Percentiles rank a stretch among this genome's conserved stretches.
Evolutionary conservation across 495 filamentous ascomycete genomes (phyloP).

Genomic region (Penicillium psychrofluorescens): DNA sequence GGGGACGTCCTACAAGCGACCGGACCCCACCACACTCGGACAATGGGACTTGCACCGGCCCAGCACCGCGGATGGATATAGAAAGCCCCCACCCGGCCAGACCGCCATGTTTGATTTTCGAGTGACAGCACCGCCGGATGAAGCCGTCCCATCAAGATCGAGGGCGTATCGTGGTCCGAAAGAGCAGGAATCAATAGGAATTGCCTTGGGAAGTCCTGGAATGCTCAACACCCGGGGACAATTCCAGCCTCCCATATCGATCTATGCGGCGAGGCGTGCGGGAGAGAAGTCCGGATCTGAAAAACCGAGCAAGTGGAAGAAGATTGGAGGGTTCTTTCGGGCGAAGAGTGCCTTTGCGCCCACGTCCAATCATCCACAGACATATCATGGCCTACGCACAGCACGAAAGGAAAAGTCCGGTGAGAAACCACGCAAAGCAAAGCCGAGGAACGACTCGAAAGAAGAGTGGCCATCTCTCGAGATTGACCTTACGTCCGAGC

Average conservation of each 20-base stretch:
- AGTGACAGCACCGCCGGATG: conserved; percentile 23
- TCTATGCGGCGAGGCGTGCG: conserved; percentile 13
- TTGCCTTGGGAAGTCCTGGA: conserved; percentile 49
- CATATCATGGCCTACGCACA: not conserved
- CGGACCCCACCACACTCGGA: conserved; percentile 2
- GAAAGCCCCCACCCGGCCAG: conserved; percentile 8
- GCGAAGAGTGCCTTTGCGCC: conserved; percentile 32
- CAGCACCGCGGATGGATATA: conserved; percentile 11
- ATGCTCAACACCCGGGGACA: conserved; percentile 16
- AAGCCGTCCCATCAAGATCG: conserved; percentile 11
- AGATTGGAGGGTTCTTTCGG: conserved; percentile 45
- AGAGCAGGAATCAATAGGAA: conserved; percentile 36
- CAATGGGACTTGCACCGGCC: conserved; percentile 19
- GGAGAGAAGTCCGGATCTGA: conserved; percentile 19
- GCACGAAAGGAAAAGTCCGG: not conserved
- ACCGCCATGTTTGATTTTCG: conserved; percentile 30
- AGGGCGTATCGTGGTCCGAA: conserved; percentile 10
- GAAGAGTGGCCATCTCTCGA: conserved; percentile 29
- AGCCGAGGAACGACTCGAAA: conserved; percentile 4
- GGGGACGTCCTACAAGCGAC: not conserved
- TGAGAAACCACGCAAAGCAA: not conserved
- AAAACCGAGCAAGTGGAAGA: conserved; percentile 52
- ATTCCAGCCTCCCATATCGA: conserved; percentile 11
- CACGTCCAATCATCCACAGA: conserved; percentile 11
- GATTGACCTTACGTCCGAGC: conserved; percentile 3